A percentile compares a stretch with the other conserved stretches of the same genome.
phyloP scores from a whole-genome alignment of 2,329 filamentous ascomycete species.

The Tothia fuscella region DNA sequence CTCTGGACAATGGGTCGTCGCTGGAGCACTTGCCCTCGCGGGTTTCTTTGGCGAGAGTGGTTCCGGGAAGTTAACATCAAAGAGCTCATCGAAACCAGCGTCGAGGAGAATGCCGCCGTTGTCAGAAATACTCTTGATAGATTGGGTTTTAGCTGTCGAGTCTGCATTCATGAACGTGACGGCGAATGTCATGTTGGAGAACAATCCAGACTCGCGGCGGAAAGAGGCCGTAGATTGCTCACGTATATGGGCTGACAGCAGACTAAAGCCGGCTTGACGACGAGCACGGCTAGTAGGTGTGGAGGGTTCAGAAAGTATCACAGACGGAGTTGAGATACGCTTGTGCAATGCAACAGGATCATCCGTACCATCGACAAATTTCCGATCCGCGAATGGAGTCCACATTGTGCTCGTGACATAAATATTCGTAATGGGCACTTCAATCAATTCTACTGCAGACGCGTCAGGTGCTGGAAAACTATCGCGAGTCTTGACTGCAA shows the following conservation, averaged over 20 bases:
- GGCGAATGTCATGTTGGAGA: slow-evolving; percentile 77
- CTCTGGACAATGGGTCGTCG: not conserved
- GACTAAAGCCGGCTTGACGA: slow-evolving; percentile 19
- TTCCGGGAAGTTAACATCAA: slow-evolving; percentile 37
- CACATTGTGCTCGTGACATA: slow-evolving; percentile 35
- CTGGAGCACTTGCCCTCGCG: not conserved
- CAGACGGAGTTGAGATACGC: slow-evolving; percentile 11
- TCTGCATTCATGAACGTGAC: slow-evolving; percentile 55
- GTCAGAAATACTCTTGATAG: slow-evolving; percentile 52
- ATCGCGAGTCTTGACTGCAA: slow-evolving; percentile 29
- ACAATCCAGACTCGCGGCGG: slow-evolving; percentile 37
- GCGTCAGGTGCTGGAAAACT: slow-evolving; percentile 19
- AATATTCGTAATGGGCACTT: slow-evolving; percentile 28
- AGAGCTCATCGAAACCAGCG: slow-evolving; percentile 71
- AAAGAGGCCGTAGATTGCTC: slow-evolving; percentile 9
- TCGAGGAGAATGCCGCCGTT: slow-evolving; percentile 63
- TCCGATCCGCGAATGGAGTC: slow-evolving; percentile 27
- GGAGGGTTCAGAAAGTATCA: slow-evolving; percentile 25
- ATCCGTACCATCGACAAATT: slow-evolving; percentile 19
- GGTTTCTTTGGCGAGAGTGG: slow-evolving; percentile 6
- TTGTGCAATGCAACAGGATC: too few species aligned
- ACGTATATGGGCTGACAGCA: not conserved
- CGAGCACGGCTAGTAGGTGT: slow-evolving; percentile 40
- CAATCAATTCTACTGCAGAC: slow-evolving; percentile 18
- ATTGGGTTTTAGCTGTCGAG: slow-evolving; percentile 40